Base-by-base conservation (phyloP, 768 basidiomycete species). In the Rhodotorula diobovata region DNA sequence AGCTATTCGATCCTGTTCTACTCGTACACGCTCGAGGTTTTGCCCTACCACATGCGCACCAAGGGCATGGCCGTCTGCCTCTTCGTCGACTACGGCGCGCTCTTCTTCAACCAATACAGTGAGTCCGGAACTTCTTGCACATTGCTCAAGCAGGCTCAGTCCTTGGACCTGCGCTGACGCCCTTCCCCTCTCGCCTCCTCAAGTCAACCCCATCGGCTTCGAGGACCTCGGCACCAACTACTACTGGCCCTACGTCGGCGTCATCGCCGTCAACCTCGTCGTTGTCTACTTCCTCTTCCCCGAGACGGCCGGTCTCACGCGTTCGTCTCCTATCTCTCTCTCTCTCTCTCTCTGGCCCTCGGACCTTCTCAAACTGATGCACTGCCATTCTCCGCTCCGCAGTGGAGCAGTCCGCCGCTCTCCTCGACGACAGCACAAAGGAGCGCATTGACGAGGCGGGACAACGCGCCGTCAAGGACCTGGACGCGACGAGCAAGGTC, bases 81-180 rank as follows among this genome's bases (percentile, higher is more conserved):
- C 39, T 34, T 71, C 20, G 39, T 56, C 54, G 61, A 66, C 41
- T 61, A 66, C n/a, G 53, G 46, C 8, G 46, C 37, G 37, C 51
- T 63, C 28, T 63, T 63, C n/a, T 54, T 63, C 72, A 48, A 71
- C 69, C 71, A 76, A 23, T 79, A 76, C 65, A 73, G 73, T 60
- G 76, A 41, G 66, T 65, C 70, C 72, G 21, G 78, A 74, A 63
- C 68, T 73, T 60, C 75, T 15, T 43, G 6, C 56, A 18, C 35
- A 6, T 21, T 41, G 41, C 56, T 16, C 37, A 15, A 1, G 7
- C 20, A 11, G 20, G 10, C 16, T 14, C 12, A 16, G 15, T 18
- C 57, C 2, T 37, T 25, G 18, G 20, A 9, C 56, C 37, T 3
- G 11, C 34, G 10, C 32, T 20, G 30, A n/a, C 11, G 10, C 50